Conservation (phyloP, 768 basidiomycete species). For the Collybiopsis luxurians region DNA sequence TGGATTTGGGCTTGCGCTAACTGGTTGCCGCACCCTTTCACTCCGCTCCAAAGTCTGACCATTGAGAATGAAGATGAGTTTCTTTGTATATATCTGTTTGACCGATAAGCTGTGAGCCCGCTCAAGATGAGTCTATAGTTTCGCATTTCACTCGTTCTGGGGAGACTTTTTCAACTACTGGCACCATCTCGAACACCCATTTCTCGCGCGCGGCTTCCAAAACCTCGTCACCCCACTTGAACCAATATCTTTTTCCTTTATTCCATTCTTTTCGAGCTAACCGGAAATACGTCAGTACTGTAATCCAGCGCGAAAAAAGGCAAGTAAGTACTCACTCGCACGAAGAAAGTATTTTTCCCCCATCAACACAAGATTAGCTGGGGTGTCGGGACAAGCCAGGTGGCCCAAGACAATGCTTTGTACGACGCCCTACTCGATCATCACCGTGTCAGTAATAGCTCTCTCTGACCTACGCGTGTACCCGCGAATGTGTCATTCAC, state of each 20-base stretch:
- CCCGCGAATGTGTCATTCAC: too few relatives aligned
- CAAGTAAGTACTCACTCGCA: background rate
- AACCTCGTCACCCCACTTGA: background rate
- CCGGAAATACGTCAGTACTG: background rate
- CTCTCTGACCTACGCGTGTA: too few relatives aligned
- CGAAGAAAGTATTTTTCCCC: background rate
- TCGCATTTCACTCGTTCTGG: too few relatives aligned
- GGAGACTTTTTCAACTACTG: too few relatives aligned
- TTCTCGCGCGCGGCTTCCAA: background rate
- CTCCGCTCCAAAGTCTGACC: too few relatives aligned
- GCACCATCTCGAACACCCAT: slow-evolving; percentile 1
- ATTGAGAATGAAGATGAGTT: too few relatives aligned
- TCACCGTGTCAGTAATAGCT: too few relatives aligned
- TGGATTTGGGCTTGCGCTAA: too few relatives aligned
- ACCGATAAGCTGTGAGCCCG: too few relatives aligned
- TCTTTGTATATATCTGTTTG: too few relatives aligned
- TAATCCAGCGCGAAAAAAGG: background rate
- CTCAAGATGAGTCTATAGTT: too few relatives aligned
- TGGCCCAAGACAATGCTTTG: background rate
- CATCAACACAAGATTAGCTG: background rate
- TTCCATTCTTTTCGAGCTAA: slow-evolving; percentile 1
- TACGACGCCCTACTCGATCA: background rate
- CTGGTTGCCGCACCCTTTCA: too few relatives aligned
- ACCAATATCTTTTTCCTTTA: background rate
- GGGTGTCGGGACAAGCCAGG: background rate